A percentile compares a stretch with the other conserved stretches of the same genome.
These are phyloP conservation scores for Leucocoprinus sp. DNA, from an alignment of 768 basidiomycete genomes.

Conservation along the genomic window DNA sequence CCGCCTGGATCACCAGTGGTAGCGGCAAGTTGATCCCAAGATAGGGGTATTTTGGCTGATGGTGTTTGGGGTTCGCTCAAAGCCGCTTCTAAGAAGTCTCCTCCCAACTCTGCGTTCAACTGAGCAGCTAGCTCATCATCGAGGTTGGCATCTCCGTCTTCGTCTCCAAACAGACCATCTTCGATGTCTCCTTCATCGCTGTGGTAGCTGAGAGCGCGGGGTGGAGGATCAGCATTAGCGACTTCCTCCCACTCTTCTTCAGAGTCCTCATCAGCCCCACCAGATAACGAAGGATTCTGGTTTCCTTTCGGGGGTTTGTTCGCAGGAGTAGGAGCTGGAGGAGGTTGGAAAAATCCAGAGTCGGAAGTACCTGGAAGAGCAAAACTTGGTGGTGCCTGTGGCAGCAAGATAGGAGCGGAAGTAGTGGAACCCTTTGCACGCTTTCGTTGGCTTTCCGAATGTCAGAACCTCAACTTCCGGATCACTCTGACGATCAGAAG, in stretches of 20 bases:
- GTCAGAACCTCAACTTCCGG: constrained; percentile 4
- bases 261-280: constrained; percentile 9
- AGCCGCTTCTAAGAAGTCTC: constrained; percentile 10
- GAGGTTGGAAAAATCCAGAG: constrained; percentile 8
- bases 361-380: constrained; percentile 10
- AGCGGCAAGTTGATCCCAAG: constrained; percentile 11
- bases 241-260: constrained; percentile 15
- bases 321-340: not conserved
- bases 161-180: constrained; percentile 13
- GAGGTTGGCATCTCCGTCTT: constrained; percentile 6
- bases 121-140: constrained; percentile 11
- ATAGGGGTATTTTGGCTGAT: constrained; percentile 10
- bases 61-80: not conserved
- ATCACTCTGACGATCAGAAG: not conserved
- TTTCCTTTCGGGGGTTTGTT: not conserved
- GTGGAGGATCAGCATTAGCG: not conserved
- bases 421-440: constrained; percentile 2
- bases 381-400: constrained; percentile 2
- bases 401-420: not conserved
- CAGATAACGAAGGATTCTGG: not conserved
- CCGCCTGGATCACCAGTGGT: constrained; percentile 6
- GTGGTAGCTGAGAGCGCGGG: constrained; percentile 7
- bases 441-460: constrained; percentile 9
- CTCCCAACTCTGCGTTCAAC: constrained; percentile 10
- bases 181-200: constrained; percentile 9